phyloP scores from a whole-genome alignment of 805 yeast species.

The Nakazawaea wickerhamii region DNA sequence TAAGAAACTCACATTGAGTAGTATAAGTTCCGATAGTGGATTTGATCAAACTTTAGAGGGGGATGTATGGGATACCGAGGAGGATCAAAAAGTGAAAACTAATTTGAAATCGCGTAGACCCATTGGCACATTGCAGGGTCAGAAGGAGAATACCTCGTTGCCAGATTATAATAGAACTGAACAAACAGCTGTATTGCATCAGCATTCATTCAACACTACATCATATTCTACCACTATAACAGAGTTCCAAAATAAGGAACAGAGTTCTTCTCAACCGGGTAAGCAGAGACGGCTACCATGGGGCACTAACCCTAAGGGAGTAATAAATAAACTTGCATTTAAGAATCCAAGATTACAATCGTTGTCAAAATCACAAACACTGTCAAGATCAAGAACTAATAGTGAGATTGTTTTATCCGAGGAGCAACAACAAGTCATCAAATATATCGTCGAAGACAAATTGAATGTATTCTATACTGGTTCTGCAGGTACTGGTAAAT shows the following conservation, averaged over 20 bases:
- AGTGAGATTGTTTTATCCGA: constrained; percentile 2
- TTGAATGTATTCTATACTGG: constrained; percentile 71
- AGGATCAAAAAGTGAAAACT: neutral
- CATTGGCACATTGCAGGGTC: neutral
- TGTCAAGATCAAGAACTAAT: neutral
- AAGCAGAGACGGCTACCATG: constrained; percentile 7
- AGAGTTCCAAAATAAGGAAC: neutral
- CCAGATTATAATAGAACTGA: neutral
- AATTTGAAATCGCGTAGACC: constrained; percentile 9
- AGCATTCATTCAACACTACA: neutral
- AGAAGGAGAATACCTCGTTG: neutral
- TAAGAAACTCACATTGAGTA: constrained; percentile 1
- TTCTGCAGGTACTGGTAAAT: constrained; percentile 86
- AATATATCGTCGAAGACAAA: constrained; percentile 43
- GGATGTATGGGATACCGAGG: neutral
- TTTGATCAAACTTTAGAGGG: neutral
- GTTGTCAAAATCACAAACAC: neutral
- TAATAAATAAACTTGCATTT: constrained; percentile 5
- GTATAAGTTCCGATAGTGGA: constrained; percentile 1
- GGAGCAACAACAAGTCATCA: constrained; percentile 39
- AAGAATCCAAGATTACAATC: constrained; percentile 11
- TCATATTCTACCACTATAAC: neutral
- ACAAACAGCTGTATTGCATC: neutral
- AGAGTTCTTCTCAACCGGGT: neutral
- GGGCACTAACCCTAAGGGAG: constrained; percentile 1